phyloP scores from a whole-genome alignment of 345 rosid genomes.

The Garcia nutans region DNA sequence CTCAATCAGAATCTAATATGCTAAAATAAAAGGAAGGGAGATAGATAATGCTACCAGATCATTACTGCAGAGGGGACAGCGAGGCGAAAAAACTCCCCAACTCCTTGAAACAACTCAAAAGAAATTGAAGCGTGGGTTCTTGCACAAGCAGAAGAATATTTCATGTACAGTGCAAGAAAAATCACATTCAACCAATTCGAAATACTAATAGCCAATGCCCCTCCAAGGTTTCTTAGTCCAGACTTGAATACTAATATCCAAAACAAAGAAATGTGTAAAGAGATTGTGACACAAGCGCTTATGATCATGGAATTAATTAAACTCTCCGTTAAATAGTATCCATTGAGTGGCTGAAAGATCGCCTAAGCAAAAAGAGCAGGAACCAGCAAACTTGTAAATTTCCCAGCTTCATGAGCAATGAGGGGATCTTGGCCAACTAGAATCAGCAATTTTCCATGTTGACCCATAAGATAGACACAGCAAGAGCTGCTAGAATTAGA shows the following conservation, averaged over 20 bases:
- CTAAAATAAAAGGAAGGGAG: background rate
- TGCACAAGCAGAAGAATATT: conserved; percentile 19
- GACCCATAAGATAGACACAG: conserved; percentile 17
- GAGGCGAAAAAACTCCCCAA: conserved; percentile 26
- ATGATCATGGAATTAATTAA: conserved; percentile 24
- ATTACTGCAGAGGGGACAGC: conserved; percentile 28
- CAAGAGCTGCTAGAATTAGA: conserved; percentile 1
- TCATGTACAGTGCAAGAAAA: conserved; percentile 20
- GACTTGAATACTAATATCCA: conserved; percentile 26
- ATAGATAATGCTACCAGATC: conserved; percentile 17
- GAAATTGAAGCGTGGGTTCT: conserved; percentile 24
- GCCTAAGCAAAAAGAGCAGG: conserved; percentile 26
- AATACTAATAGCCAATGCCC: conserved; percentile 24
- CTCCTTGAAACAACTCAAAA: conserved; percentile 19
- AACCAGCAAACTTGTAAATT: conserved; percentile 18
- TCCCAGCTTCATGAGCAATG: conserved; percentile 24
- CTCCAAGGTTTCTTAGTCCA: conserved; percentile 22
- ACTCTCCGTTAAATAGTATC: conserved; percentile 26
- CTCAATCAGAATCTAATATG: no score
- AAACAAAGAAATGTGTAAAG: conserved; percentile 27
- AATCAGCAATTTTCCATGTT: conserved; percentile 20
- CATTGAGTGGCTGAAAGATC: conserved; percentile 21
- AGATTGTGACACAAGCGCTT: conserved; percentile 13
- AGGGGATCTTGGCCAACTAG: conserved; percentile 22
- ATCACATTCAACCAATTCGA: conserved; percentile 31